Evolutionary conservation across 1,139 yeast genomes (phyloP).

Genomic region (Blastobotrys illinoisensis): DNA sequence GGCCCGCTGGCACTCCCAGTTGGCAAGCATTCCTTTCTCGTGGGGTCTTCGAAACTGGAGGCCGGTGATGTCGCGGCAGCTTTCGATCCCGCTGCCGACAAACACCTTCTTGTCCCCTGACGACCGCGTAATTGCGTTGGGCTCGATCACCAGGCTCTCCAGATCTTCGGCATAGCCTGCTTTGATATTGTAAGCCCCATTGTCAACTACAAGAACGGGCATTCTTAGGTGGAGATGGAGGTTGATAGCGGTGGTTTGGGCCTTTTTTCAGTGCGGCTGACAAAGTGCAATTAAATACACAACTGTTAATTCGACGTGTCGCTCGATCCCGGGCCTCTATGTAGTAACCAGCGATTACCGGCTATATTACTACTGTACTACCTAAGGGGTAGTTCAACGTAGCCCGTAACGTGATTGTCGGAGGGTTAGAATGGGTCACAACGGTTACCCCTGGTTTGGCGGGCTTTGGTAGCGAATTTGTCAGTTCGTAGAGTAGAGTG

Average conservation of each 20-base stretch:
- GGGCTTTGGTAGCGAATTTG: too few species aligned
- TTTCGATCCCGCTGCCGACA: slow-evolving; percentile 59
- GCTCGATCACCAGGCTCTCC: slow-evolving; percentile 47
- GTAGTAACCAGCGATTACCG: too few species aligned
- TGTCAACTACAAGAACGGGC: slow-evolving; percentile 56
- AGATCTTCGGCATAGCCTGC: slow-evolving; percentile 49
- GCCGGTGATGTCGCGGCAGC: slow-evolving; percentile 70
- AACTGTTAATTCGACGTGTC: background rate
- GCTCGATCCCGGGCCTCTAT: too few species aligned
- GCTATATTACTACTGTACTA: too few species aligned
- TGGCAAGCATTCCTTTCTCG: slow-evolving; percentile 76
- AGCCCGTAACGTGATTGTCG: too few species aligned
- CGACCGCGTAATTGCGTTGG: slow-evolving; percentile 69
- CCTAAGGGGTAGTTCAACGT: too few species aligned
- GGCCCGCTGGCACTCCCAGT: slow-evolving; percentile 91
- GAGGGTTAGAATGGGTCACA: too few species aligned
- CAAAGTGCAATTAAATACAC: background rate
- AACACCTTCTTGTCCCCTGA: slow-evolving; percentile 64
- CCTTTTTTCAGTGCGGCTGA: slow-evolving; percentile 14
- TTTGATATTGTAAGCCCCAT: slow-evolving; percentile 82
- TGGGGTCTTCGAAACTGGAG: slow-evolving; percentile 73
- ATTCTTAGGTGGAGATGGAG: background rate
- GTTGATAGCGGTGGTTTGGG: background rate
- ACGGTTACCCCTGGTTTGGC: too few species aligned
- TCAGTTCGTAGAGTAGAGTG: too few species aligned